A percentile compares a stretch with the other conserved stretches of the same genome.
phyloP scores from a whole-genome alignment of 2,329 filamentous ascomycete genomes.

The Cercospora zeae-maydis region DNA sequence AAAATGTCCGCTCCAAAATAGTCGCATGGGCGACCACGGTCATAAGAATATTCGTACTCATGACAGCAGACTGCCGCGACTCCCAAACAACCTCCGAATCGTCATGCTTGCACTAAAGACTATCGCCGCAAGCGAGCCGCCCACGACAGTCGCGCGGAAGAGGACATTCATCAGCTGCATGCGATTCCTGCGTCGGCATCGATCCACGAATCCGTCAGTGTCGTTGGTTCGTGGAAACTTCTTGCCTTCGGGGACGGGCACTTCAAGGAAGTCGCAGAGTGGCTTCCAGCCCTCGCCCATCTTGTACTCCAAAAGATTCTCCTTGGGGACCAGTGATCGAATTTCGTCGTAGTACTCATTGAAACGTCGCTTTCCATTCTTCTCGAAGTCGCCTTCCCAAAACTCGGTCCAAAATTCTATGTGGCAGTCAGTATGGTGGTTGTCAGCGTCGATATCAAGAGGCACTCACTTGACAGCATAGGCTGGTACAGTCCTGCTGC shows the following conservation, averaged over 20 bases:
- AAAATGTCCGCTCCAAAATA: no score
- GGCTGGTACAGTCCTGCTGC: slow-evolving; percentile 65
- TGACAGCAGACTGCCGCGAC: slow-evolving; percentile 21
- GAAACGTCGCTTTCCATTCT: slow-evolving; percentile 62
- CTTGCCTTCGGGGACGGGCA: slow-evolving; percentile 48
- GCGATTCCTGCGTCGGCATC: slow-evolving; percentile 52
- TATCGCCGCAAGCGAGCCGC: slow-evolving; percentile 47
- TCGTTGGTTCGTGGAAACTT: slow-evolving; percentile 53
- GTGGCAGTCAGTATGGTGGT: slow-evolving; percentile 8
- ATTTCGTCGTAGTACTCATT: slow-evolving; percentile 54
- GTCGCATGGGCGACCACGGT: no score
- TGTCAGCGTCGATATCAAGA: not conserved
- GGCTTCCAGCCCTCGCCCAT: slow-evolving; percentile 55
- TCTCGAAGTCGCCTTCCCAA: slow-evolving; percentile 65
- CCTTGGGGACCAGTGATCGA: slow-evolving; percentile 45
- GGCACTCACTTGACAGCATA: slow-evolving; percentile 55
- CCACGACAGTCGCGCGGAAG: slow-evolving; percentile 50
- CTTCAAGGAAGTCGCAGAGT: slow-evolving; percentile 54
- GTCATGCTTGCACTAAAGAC: slow-evolving; percentile 37
- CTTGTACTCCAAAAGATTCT: slow-evolving; percentile 53
- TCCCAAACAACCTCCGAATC: slow-evolving; percentile 35
- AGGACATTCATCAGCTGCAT: slow-evolving; percentile 56
- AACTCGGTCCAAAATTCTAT: slow-evolving; percentile 63
- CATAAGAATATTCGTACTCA: not conserved
- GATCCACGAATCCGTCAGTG: slow-evolving; percentile 54